A percentile compares a stretch with the other conserved stretches of the same genome.
These are phyloP conservation scores for Lyophyllum semitale DNA, from an alignment of 768 basidiomycete species.

Conservation along the genomic window DNA sequence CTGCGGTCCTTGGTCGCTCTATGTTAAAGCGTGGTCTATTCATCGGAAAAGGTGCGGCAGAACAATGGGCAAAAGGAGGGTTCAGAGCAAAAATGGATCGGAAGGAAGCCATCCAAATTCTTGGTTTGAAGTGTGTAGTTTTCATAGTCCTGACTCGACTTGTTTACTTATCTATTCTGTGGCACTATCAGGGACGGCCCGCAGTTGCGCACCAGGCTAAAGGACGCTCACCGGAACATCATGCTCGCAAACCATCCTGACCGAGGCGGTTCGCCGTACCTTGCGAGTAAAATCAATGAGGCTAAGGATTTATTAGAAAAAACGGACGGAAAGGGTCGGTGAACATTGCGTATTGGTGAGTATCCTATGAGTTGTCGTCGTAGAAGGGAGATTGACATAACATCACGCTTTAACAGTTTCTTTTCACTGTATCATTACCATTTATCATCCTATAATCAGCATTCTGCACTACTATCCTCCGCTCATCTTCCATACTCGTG, in stretches of 20 bases:
- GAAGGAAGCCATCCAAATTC: constrained; percentile 87
- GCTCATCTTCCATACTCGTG: not conserved
- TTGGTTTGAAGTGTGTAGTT: constrained; percentile 83
- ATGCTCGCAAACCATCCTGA: constrained; percentile 99
- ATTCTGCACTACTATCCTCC: constrained; percentile 10
- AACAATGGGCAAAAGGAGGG: constrained; percentile 91
- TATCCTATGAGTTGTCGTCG: not conserved
- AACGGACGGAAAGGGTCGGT: constrained; percentile 55
- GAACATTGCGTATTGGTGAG: constrained; percentile 12
- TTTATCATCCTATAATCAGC: constrained; percentile 13
- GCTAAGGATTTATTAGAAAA: constrained; percentile 92
- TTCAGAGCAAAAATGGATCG: constrained; percentile 97
- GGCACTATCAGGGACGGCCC: constrained; percentile 69
- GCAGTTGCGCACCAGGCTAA: constrained; percentile 71
- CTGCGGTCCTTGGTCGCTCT: constrained; percentile 74
- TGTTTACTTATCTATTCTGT: constrained; percentile 2
- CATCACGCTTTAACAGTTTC: constrained; percentile 2
- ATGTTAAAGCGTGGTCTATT: constrained; percentile 64
- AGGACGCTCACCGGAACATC: constrained; percentile 94
- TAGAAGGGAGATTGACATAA: not conserved
- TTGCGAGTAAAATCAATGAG: constrained; percentile 99
- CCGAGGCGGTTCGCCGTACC: constrained; percentile 96
- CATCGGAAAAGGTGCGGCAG: constrained; percentile 61
- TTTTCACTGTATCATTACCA: constrained; percentile 17
- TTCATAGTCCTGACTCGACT: constrained; percentile 6